Evolutionary conservation across 1,139 yeast genomes (phyloP), one percentile per base, ranked within the genome.

Genomic region (Pneumocystis carinii): DNA sequence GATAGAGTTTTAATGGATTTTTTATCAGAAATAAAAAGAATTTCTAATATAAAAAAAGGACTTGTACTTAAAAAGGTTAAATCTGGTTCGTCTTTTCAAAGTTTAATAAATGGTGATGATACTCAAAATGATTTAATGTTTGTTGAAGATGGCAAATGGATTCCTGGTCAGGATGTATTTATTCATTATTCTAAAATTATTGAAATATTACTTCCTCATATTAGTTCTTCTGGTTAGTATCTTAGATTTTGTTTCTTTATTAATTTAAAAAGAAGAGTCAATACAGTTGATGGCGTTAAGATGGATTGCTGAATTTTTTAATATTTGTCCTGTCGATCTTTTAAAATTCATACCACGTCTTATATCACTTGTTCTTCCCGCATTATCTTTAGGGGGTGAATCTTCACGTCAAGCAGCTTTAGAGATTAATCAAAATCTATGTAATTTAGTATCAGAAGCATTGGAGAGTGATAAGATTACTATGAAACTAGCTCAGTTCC

Each of bases 161-260:
- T 56, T 37, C 27, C 59, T 39, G 41, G 37, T 37, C 36, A 55
- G 19, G 95, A 92, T 71, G 85, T 90, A 27, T 83, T 82, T 66
- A 80, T 92, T 61, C 94, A 90, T 73, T 89, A 84, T 70, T 83
- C 90, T 3, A 86, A 83, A 69, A 85, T 92, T 61, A 85, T 90
- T 61, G 88, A 84, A 64, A 90, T 90, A 59, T 75, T 92, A 59
- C 81, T 92, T 39, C 83, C 90, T 1, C 89, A 89, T 68, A 77
- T 94, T 62, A 87, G 87, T 66, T 81, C 86, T 0, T 77, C 84
- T 0, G 90, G 59, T 57, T 37, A 15, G 42, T 39, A 19, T 19
- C 8, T 12, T 29, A 19, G 27, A 12, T 27, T 57, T 39, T 19
- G 27, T 37, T 57, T 39, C 12, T 57, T 14, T 57, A 57, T 39